Base-by-base conservation (phyloP, 768 basidiomycete species). In the Dacryopinax spathularia region DNA sequence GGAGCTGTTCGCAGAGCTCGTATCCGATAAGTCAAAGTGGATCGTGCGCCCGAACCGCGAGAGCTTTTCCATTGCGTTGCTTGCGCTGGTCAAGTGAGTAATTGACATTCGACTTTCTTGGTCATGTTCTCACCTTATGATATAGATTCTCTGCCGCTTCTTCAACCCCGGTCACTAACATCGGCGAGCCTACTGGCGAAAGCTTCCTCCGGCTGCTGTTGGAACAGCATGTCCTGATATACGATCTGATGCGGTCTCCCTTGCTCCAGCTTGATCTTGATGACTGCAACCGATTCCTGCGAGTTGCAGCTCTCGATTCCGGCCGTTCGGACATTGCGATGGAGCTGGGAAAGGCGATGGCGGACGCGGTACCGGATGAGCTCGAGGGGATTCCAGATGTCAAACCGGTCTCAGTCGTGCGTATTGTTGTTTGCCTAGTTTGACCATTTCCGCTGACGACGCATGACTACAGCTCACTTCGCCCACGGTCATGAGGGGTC, bases 341-440 rank as follows among this genome's bases (percentile, higher is more conserved):
- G 48, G 48, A 56, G 48, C 48, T 56, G 22, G 22, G 25, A 18
- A 56, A 56, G 31, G 48, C 48, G 5, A 29, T 56, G 15, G 10
- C 25, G 6, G 25, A 29, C 25, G 18, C 48, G 29, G 48, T 7
- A 9, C 29, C 48, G 10, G 82, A 84, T 62, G 72, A 79, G 3
- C 75, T 84, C 2, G 74, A 75, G 34, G 70, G 75, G 33, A 78
- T 88, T 0, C 86, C 87, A 0, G 83, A 86, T 63, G 84, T 80
- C 4, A 74, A 65, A 16, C 88, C 89, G 6, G 88, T 90, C 27
- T 68, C 7, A 6, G 18, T 20, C 15, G 48, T 56, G 48, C 48
- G 48, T 29, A 6, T 5, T 29, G 25, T 10, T 9, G 25, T 3
- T 27, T 9, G 10, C 22, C 25, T 22, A 6, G 16, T 3, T 9